Conservation (phyloP, 768 basidiomycete genomes). For the Xanthoconium stramineum region DNA sequence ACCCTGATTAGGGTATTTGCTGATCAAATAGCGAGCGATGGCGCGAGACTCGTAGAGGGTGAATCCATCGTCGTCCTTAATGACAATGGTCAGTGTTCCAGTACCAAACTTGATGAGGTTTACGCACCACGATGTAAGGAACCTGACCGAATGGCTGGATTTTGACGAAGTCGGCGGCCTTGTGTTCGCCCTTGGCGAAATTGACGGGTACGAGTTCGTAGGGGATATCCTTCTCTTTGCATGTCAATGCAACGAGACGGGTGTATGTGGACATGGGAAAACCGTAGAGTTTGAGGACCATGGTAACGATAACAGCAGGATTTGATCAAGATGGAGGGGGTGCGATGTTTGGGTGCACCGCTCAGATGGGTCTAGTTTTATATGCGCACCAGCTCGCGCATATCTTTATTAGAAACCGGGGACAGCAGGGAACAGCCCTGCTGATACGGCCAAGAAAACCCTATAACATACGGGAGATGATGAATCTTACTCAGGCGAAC, state of each 20-base stretch:
- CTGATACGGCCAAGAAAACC: too few relatives aligned
- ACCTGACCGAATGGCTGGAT: slow-evolving; percentile 60
- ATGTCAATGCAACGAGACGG: slow-evolving; percentile 46
- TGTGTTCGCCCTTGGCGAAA: slow-evolving; percentile 44
- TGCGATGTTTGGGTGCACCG: not conserved
- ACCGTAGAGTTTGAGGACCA: slow-evolving; percentile 39
- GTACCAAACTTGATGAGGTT: not conserved
- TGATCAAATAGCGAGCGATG: slow-evolving; percentile 55
- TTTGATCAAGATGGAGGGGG: not conserved
- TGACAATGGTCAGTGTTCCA: not conserved
- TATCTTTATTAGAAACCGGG: too few relatives aligned
- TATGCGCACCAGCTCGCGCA: not conserved
- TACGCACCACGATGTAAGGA: slow-evolving; percentile 41
- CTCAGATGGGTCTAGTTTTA: not conserved
- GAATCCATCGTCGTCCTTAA: slow-evolving; percentile 59
- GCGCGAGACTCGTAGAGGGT: slow-evolving; percentile 61
- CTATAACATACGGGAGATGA: not conserved
- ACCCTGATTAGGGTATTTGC: slow-evolving; percentile 52
- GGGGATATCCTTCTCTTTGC: slow-evolving; percentile 55
- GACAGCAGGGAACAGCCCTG: too few relatives aligned
- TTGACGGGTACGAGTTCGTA: slow-evolving; percentile 50
- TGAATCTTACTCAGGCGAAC: too few relatives aligned
- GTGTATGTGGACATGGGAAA: slow-evolving; percentile 43
- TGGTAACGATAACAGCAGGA: slow-evolving; percentile 10
- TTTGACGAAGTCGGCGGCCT: slow-evolving; percentile 38